Evolutionary conservation across 208 protist genomes (phyloP).

Genomic region (Lotmaria passim): DNA sequence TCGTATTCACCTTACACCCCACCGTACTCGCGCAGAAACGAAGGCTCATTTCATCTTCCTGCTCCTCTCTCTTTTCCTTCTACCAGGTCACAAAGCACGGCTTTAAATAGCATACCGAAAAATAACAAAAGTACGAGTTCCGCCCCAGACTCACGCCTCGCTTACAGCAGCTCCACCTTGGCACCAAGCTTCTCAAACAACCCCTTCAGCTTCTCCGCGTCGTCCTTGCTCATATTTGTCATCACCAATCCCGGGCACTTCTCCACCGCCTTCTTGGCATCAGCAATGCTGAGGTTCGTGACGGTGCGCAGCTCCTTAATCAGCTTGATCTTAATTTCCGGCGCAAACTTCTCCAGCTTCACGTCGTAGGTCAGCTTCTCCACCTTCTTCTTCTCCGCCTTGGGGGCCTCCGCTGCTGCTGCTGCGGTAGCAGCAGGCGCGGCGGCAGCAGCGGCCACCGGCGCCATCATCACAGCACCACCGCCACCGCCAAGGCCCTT

Average conservation of each 20-base stretch:
- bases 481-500: constrained; percentile 82
- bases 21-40: no score
- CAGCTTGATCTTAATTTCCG: constrained; percentile 91
- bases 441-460: constrained; percentile 27
- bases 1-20: neutral
- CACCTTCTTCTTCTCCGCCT: constrained; percentile 91
- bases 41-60: no score
- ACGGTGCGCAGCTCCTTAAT: constrained; percentile 92
- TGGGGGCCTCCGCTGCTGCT: constrained; percentile 54
- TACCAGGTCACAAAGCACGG: no score
- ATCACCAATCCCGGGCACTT: constrained; percentile 90
- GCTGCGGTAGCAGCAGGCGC: constrained; percentile 45
- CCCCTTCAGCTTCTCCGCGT: constrained; percentile 90
- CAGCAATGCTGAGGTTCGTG: constrained; percentile 83
- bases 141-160: neutral
- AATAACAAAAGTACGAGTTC: no score
- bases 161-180: constrained; percentile 87
- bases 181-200: constrained; percentile 91
- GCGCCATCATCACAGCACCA: constrained; percentile 38
- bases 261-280: constrained; percentile 91
- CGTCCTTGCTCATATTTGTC: constrained; percentile 86
- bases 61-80: neutral
- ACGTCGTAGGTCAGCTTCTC: constrained; percentile 91
- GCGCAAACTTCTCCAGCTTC: constrained; percentile 84
- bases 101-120: no score